phyloP scores from a whole-genome alignment of 2,329 filamentous ascomycete species.

The Pseudogymnoascus sp. region DNA sequence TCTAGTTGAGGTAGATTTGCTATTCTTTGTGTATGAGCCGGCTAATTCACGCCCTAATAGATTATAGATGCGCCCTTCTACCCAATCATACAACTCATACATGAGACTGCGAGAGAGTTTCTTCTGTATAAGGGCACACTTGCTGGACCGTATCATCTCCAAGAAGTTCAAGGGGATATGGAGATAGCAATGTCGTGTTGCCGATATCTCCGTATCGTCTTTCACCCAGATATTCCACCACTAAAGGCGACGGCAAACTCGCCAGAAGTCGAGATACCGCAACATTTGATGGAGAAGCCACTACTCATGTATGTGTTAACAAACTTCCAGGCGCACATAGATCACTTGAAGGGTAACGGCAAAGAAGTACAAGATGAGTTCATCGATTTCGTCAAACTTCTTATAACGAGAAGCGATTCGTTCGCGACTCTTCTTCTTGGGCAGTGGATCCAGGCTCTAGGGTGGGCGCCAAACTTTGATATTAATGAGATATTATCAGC shows the following conservation, averaged over 20 bases:
- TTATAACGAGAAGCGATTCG: background rate
- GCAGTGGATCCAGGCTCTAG: background rate
- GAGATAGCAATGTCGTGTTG: background rate
- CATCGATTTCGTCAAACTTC: background rate
- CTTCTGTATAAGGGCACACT: background rate
- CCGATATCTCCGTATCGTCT: background rate
- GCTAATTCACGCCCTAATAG: background rate
- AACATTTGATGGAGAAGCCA: background rate
- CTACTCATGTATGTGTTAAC: background rate
- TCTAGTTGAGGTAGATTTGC: background rate
- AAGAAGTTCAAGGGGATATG: background rate
- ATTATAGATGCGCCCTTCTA: background rate
- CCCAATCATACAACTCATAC: conserved; percentile 7
- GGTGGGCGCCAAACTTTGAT: background rate
- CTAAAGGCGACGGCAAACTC: background rate
- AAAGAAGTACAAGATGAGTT: background rate
- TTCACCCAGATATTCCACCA: background rate
- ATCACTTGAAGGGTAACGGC: background rate
- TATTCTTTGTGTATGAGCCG: background rate
- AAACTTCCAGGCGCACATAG: background rate
- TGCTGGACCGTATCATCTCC: background rate
- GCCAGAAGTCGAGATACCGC: background rate
- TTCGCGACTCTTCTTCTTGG: background rate
- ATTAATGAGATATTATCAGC: background rate
- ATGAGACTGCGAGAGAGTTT: conserved; percentile 12